phyloP scores from a whole-genome alignment of 2,329 filamentous ascomycete species.

The Fusarium heterosporum region DNA sequence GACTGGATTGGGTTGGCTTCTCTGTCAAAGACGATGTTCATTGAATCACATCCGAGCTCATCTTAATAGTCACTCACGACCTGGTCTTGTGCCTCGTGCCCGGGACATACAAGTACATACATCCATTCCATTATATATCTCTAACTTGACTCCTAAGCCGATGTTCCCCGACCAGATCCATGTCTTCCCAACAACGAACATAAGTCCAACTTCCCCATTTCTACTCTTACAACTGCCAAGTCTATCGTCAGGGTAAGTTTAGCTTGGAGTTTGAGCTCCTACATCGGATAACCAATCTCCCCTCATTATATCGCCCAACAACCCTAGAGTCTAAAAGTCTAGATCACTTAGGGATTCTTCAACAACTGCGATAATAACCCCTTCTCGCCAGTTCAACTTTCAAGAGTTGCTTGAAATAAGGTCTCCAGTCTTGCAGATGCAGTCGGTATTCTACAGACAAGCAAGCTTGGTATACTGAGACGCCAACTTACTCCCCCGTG shows the following conservation, averaged over 20 bases:
- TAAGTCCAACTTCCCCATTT: background rate
- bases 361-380: background rate
- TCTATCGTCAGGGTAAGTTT: slow-evolving; percentile 28
- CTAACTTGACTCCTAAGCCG: slow-evolving; percentile 13
- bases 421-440: background rate
- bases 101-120: background rate
- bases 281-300: slow-evolving; percentile 33
- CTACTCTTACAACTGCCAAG: slow-evolving; percentile 7
- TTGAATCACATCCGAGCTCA: slow-evolving; percentile 34
- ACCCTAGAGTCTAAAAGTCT: slow-evolving; percentile 21
- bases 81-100: background rate
- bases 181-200: too few relatives aligned
- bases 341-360: slow-evolving; percentile 10
- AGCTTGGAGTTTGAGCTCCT: slow-evolving; percentile 31
- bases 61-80: slow-evolving; percentile 26
- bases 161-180: slow-evolving; percentile 11
- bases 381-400: background rate
- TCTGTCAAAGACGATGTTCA: slow-evolving; percentile 10
- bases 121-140: background rate
- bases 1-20: background rate
- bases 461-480: slow-evolving; percentile 17
- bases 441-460: background rate
- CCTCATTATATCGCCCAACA: slow-evolving; percentile 20
- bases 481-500: background rate
- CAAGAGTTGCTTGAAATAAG: slow-evolving; percentile 1